Base-by-base conservation (phyloP, 2,329 filamentous ascomycete genomes). In the Pochonia chlamydosporia region DNA sequence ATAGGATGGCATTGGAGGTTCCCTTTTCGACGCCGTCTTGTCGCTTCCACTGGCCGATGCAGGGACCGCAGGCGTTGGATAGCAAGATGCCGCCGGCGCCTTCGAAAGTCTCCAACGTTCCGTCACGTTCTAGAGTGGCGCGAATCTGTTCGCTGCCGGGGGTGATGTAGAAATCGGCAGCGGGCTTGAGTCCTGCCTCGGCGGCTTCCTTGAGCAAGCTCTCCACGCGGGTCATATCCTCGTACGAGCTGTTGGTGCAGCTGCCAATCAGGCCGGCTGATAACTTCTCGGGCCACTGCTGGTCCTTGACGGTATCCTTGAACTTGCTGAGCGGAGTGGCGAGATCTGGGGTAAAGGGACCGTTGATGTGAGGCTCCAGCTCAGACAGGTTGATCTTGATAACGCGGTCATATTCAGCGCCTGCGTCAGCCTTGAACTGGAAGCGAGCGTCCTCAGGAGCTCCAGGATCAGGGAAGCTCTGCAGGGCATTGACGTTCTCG, bases 181-280 rank as follows among this genome's bases (percentile, higher is more conserved):
- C 89, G 33, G 93, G 90, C 71, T 89, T 88, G 50, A 99, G 75
- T 14, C 93, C 93, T n/a, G 90, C 93, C 49, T 84, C 82, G 44
- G 84, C 79, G 9, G 93, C 93, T 67, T 96, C 91, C 67, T 92
- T 91, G 49, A 97, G 89, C 48, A 99, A 81, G 62, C 90, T 83
- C 70, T 96, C 92, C 13, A 91, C 89, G 52, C 92, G 85, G 30
- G 91, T 95, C 93, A 99, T 99, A 65, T 99, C 93, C 70, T 96
- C 87, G 67, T 97, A 99, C 2, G 93, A 97, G 66, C 89, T 95
- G 78, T 99, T 99, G 43, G 93, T 99, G 76, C 93, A 99, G 72
- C 90, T 96, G 51, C 93, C 93, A 63, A 99, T 99, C 46, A 99
- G 78, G 44, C 91, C 91, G 23, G 93, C 92, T 11, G 90, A 93